Base-by-base conservation (phyloP, 768 basidiomycete genomes). In the Coprinopsis cinerea region DNA sequence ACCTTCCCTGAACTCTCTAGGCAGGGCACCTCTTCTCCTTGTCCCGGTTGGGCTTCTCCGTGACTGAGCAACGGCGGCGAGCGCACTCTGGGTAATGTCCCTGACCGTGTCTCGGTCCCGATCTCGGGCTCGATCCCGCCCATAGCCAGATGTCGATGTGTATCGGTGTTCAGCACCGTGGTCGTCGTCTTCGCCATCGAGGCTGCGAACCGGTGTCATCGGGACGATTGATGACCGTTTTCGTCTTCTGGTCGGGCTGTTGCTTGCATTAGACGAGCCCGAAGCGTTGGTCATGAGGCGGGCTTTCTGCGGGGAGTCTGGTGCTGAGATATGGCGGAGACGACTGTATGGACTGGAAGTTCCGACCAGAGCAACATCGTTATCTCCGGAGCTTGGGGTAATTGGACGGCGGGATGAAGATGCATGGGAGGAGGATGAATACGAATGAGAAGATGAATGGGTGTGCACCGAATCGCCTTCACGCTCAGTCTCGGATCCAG, bases 401-500 rank as follows among this genome's bases (percentile, higher is more conserved):
- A 55, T 51, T 14, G 57, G 56, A n/a, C 56, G 53, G 44, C 23
- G 35, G 15, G 51, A 22, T 42, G 57, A 58, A 24, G 54, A 53
- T 44, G 54, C 48, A 35, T 53, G 59, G 2, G 60, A 62, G 15
- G 60, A 62, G 10, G 59, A 49, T 2, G 57, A 58, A 27, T 62
- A 60, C 49, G 59, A 60, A 41, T 49, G 59, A 58, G 56, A 61
- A 44, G 32, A 58, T 40, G 68, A 55, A 55, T 63, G 59, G 37
- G 60, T 59, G 53, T 63, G 53, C 48, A 66, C 57, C 53, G 66
- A 61, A 48, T 63, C 52, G 65, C 53, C 61, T 64, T 89, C 87
- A 37, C 85, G 80, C 63, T 91, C 89, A 0, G 88, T 91, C 63
- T 90, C 89, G 2, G 87, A 90, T 26, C 88, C 88, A 5, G 88